Evolutionary conservation across 805 yeast genomes (phyloP).

Genomic region (Grigorovia humatica): DNA sequence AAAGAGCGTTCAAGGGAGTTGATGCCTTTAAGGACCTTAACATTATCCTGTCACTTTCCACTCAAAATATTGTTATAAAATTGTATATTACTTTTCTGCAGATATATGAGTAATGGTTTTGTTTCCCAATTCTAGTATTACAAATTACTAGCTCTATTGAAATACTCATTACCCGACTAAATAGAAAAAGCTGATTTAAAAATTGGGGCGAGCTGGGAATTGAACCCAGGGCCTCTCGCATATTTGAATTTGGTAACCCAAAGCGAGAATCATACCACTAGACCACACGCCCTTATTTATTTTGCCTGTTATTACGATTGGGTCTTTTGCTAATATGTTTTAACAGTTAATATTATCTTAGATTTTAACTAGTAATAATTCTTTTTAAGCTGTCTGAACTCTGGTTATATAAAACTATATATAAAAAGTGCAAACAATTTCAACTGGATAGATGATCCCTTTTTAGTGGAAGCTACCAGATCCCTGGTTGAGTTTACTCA

Average conservation of each 20-base stretch:
- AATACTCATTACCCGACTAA: no score
- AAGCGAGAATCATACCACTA: conserved; percentile 49
- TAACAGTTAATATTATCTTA: no score
- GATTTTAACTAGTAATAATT: no score
- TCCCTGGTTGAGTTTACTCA: no score
- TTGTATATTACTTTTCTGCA: background rate
- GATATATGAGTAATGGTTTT: background rate
- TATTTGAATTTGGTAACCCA: conserved; percentile 27
- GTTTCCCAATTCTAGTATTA: background rate
- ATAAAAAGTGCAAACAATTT: no score
- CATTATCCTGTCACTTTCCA: background rate
- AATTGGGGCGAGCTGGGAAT: conserved; percentile 40
- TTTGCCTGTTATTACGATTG: no score
- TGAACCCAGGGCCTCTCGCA: conserved; percentile 59
- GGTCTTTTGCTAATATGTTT: no score
- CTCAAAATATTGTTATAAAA: background rate
- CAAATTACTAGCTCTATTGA: no score
- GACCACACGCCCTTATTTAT: conserved; percentile 33
- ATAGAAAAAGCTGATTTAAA: conserved; percentile 4
- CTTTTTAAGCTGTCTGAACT: no score
- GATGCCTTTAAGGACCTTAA: background rate
- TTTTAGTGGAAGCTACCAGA: no score
- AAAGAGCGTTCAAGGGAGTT: background rate
- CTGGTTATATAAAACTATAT: no score
- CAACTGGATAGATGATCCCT: no score